Evolutionary conservation across 148 eudicot genomes (phyloP).

Genomic region (Fagopyrum homotropicum): DNA sequence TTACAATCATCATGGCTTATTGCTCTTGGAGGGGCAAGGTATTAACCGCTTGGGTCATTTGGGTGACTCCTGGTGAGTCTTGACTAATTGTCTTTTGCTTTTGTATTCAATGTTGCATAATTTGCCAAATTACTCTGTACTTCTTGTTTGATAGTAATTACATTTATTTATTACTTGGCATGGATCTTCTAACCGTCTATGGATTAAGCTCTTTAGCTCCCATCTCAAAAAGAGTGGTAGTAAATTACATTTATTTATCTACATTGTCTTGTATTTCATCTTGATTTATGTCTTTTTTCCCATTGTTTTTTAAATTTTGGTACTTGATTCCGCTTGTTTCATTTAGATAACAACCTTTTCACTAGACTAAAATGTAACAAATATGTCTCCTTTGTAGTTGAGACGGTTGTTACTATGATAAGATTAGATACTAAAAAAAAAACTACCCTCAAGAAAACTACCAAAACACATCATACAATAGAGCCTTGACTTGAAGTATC

Average conservation of each 20-base stretch:
- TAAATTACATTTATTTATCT: neutral
- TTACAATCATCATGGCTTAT: slow-evolving; percentile 91
- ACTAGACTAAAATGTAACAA: no score
- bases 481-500: neutral
- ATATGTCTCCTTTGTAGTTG: no score
- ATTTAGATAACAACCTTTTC: no score
- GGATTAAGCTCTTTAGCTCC: neutral
- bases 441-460: neutral
- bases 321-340: neutral
- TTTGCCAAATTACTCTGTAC: neutral
- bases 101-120: neutral
- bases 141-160: neutral
- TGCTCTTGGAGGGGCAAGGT: slow-evolving; percentile 92
- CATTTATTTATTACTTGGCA: neutral
- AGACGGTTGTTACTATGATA: no score
- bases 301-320: no score
- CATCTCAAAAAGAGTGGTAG: neutral
- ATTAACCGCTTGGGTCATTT: slow-evolving; percentile 84
- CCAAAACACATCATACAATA: neutral
- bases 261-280: neutral
- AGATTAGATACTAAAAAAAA: no score
- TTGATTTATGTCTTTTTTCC: neutral
- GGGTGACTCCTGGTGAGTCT: slow-evolving; percentile 80
- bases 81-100: neutral
- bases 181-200: neutral